Conservation (phyloP, 805 yeast genomes). For the Kodamaea laetipori region DNA sequence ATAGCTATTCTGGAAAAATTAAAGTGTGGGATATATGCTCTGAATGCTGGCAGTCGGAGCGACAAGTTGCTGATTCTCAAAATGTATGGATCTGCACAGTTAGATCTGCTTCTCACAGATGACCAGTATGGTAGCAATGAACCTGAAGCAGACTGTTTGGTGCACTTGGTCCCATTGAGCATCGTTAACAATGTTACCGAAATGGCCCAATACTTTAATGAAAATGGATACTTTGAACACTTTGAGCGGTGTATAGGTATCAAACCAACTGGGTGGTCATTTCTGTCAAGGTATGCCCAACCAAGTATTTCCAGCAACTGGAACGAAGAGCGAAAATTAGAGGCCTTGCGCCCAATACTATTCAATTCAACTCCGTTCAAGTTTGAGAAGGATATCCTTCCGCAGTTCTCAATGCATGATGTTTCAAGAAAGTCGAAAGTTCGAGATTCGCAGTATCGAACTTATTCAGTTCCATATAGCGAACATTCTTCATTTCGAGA, state of each 20-base stretch:
- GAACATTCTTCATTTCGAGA: conserved; percentile 93
- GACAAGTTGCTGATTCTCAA: conserved; percentile 44
- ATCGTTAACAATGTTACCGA: conserved; percentile 49
- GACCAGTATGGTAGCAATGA: conserved; percentile 44
- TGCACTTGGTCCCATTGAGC: conserved; percentile 72
- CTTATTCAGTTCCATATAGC: conserved; percentile 79
- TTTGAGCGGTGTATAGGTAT: conserved; percentile 70
- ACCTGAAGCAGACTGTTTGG: conserved; percentile 39
- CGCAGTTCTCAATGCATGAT: conserved; percentile 25
- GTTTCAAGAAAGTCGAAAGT: conserved; percentile 20
- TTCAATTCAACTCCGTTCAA: conserved; percentile 22
- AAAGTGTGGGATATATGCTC: conserved; percentile 56
- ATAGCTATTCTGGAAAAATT: conserved; percentile 57
- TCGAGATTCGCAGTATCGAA: conserved; percentile 37
- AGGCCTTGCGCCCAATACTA: conserved; percentile 4
- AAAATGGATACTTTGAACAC: conserved; percentile 42
- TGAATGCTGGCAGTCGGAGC: conserved; percentile 46
- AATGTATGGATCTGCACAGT: conserved; percentile 48
- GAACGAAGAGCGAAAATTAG: conserved; percentile 1
- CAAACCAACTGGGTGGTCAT: conserved; percentile 92
- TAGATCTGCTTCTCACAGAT: conserved; percentile 30
- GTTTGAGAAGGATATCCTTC: conserved; percentile 32
- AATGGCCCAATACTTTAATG: conserved; percentile 52
- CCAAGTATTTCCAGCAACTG: conserved; percentile 6
- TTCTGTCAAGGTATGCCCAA: conserved; percentile 22